Evolutionary conservation across 208 protist species (phyloP).

Genomic region (Lotmaria passim): DNA sequence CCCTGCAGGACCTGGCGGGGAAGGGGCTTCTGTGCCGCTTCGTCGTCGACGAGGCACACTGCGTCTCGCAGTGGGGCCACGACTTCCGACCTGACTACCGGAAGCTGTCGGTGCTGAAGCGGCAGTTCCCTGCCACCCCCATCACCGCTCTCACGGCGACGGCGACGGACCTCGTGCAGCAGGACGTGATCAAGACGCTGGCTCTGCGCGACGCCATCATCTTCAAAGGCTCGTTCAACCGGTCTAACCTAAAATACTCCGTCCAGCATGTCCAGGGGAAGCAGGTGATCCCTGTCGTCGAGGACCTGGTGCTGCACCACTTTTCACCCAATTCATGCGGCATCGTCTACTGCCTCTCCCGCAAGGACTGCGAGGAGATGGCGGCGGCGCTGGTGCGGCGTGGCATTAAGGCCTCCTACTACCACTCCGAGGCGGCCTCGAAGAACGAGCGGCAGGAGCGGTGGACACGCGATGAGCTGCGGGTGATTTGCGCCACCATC

Average conservation of each 20-base stretch:
- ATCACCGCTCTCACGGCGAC: conserved; percentile 89
- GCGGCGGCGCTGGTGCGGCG: conserved; percentile 45
- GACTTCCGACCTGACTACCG: conserved; percentile 94
- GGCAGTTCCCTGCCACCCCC: conserved; percentile 62
- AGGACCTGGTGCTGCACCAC: conserved; percentile 65
- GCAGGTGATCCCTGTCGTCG: conserved; percentile 49
- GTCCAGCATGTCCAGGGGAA: conserved; percentile 67
- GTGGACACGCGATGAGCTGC: conserved; percentile 91
- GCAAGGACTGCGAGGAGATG: conserved; percentile 87
- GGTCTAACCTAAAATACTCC: conserved; percentile 77
- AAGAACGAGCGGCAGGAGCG: conserved; percentile 85
- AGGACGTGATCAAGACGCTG: conserved; percentile 87
- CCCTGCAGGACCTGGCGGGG: conserved; percentile 52
- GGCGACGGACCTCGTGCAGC: conserved; percentile 82
- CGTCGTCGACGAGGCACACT: conserved; percentile 97
- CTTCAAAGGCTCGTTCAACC: conserved; percentile 88
- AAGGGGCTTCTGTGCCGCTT: conserved; percentile 74
- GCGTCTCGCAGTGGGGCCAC: conserved; percentile 97
- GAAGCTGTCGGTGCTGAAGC: conserved; percentile 77
- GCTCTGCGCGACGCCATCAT: conserved; percentile 66
- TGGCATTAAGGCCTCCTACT: conserved; percentile 75
- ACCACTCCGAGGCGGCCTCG: conserved; percentile 67
- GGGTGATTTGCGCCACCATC: conserved; percentile 97
- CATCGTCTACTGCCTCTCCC: conserved; percentile 89
- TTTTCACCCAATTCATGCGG: conserved; percentile 75